Evolutionary conservation across 331 rosid species (phyloP), one percentile per base, ranked within the genome.

Genomic region (Malus hybrid): DNA sequence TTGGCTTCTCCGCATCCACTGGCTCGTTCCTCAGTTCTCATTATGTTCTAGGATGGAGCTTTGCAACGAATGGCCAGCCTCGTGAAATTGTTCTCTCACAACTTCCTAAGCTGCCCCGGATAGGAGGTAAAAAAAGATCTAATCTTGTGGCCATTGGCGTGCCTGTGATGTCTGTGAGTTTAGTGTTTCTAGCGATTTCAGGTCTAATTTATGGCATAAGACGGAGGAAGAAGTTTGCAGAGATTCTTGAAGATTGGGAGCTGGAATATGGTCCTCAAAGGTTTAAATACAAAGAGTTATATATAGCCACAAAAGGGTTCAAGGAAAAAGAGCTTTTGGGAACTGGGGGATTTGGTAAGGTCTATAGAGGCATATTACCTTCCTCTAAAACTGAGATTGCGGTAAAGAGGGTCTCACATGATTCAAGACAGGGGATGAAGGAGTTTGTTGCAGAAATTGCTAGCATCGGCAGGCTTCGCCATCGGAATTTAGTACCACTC

Each of bases 371-470:
- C 28, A 26, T 63, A 0, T 4, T 86, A 14, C 83, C 80, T 3
- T 46, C 39, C 15, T 77, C 83, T 0, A 79, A 79, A 18, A 48
- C 36, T 7, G 81, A 80, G 48, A 66, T 86, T 3, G 89, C 87
- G 0, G 89, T 82, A 66, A 86, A 82, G 75, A 70, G 20, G 20
- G 36, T 82, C 34, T 75, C 83, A 0, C 87, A 82, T 12, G 79
- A 70, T 29, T 82, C 83, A 15, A 57, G 74, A 11, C 85, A 82
- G 46, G 89, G 87, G n/a, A 69, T 77, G 79, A 79, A 62, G 62
- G 85, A 82, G 66, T 85, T 85, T 68, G 69, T 79, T 6, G 81
- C 89, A 3, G 89, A 86, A 74, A 82, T 86, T 36, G 83, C 19
- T 4, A 80, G 77, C 13, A 65, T 82, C 3, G 87, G 87, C 46